Evolutionary conservation across 2,329 filamentous ascomycete genomes (phyloP).

Genomic region (Arthrobotrys musiformis): DNA sequence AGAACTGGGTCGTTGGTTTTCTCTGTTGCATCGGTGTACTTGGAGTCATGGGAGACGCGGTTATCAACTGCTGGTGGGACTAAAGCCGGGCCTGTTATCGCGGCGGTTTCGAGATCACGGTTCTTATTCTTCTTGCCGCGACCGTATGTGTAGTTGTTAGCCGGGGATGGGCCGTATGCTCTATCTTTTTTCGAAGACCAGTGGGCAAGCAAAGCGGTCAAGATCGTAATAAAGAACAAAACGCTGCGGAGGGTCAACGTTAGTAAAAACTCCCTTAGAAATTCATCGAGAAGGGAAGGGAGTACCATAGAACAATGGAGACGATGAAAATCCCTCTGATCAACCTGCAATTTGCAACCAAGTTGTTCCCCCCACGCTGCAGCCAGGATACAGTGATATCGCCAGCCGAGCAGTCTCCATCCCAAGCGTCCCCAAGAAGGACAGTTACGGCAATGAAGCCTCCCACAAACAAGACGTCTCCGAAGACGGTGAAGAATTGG

Average conservation of each 20-base stretch:
- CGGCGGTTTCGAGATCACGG: conserved; percentile 35
- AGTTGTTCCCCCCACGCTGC: conserved; percentile 28
- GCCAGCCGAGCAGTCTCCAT: conserved; percentile 24
- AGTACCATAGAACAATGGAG: conserved; percentile 32
- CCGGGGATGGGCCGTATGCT: conserved; percentile 56
- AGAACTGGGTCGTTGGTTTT: conserved; percentile 39
- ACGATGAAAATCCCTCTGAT: conserved; percentile 50
- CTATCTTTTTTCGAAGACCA: conserved; percentile 45
- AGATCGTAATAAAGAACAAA: conserved; percentile 47
- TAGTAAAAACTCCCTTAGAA: conserved; percentile 4
- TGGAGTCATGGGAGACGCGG: conserved; percentile 45
- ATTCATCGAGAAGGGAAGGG: background rate
- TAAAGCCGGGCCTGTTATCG: conserved; percentile 31
- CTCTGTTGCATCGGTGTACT: conserved; percentile 48
- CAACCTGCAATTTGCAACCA: conserved; percentile 30
- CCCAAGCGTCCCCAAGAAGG: conserved; percentile 47
- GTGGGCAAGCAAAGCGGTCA: conserved; percentile 50
- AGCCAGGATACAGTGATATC: conserved; percentile 23
- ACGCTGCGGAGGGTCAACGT: conserved; percentile 20
- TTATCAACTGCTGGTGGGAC: conserved; percentile 37
- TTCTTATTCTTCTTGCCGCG: conserved; percentile 36
- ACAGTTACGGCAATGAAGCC: conserved; percentile 56
- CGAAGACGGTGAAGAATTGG: conserved; percentile 50
- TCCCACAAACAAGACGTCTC: conserved; percentile 53
- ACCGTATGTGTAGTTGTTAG: conserved; percentile 53